These are phyloP conservation scores for Geranomyces variabilis DNA, from an alignment of 192 early-diverging fungal species.

Conservation along the genomic window DNA sequence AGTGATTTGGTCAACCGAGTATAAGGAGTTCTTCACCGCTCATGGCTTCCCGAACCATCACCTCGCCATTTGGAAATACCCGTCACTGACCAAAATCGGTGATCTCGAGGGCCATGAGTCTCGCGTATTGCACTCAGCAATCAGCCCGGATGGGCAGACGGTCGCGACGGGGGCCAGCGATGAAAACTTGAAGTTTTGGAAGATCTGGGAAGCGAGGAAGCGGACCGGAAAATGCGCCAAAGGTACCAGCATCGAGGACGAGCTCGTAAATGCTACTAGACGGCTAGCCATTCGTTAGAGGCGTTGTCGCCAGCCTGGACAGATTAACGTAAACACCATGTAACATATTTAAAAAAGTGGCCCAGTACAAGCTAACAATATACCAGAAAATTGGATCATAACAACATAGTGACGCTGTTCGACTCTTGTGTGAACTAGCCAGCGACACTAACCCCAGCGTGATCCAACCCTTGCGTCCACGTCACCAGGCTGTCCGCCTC, in stretches of 20 bases:
- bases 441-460: not conserved
- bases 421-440: no score
- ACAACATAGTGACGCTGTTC: no score
- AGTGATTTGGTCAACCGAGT: conserved; percentile 54
- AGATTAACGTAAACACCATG: no score
- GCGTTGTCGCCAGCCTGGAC: no score
- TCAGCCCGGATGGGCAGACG: conserved; percentile 61
- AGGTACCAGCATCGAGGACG: conserved; percentile 30
- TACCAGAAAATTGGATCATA: no score
- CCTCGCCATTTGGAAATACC: conserved; percentile 59
- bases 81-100: conserved; percentile 50
- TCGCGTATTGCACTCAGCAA: conserved; percentile 48
- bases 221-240: conserved; percentile 26
- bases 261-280: conserved; percentile 37
- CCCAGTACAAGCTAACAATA: no score
- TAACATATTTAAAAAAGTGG: no score
- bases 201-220: conserved; percentile 50
- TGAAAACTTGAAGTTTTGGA: conserved; percentile 66
- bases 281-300: conserved; percentile 43
- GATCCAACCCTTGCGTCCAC: conserved; percentile 37
- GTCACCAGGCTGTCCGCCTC: conserved; percentile 48
- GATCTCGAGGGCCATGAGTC: conserved; percentile 59
- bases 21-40: conserved; percentile 59
- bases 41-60: conserved; percentile 61
- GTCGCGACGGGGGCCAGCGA: conserved; percentile 54